Evolutionary conservation across 1,284 basidiomycete species (phyloP).

Genomic region (Singerocomus inundabilis): DNA sequence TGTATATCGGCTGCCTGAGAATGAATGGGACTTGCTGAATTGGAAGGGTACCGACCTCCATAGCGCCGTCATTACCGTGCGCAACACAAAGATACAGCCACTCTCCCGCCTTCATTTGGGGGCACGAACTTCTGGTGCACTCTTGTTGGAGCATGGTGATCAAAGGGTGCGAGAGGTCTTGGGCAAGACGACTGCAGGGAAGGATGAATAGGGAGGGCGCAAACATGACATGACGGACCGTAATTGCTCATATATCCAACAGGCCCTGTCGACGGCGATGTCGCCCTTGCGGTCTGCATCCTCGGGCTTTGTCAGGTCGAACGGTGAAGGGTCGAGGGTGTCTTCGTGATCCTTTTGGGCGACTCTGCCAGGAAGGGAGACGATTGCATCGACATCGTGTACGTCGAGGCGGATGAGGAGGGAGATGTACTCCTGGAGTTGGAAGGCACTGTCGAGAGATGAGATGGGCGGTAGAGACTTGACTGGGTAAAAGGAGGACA

Average conservation of each 20-base stretch:
- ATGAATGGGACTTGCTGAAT: constrained; percentile 5
- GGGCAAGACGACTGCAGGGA: constrained; percentile 75
- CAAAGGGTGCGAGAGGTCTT: constrained; percentile 88
- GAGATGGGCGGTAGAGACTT: constrained; percentile 64
- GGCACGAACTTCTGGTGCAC: constrained; percentile 82
- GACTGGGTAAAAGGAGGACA: constrained; percentile 74
- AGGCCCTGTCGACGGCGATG: constrained; percentile 69
- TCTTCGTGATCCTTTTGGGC: constrained; percentile 37
- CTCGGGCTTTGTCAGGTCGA: constrained; percentile 38
- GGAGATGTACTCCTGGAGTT: constrained; percentile 93
- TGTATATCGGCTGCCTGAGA: constrained; percentile 29
- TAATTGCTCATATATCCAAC: constrained; percentile 96
- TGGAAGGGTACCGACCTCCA: constrained; percentile 54
- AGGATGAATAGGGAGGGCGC: constrained; percentile 4
- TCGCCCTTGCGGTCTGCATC: constrained; percentile 47
- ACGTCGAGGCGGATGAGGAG: constrained; percentile 83
- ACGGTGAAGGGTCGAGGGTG: constrained; percentile 40
- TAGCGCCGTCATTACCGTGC: constrained; percentile 75
- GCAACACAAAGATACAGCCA: constrained; percentile 97
- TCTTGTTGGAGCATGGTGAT: constrained; percentile 84
- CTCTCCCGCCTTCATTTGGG: constrained; percentile 96
- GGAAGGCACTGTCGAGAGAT: constrained; percentile 86
- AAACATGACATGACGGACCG: constrained; percentile 49
- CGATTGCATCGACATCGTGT: constrained; percentile 83
- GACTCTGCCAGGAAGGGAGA: constrained; percentile 62